Base-by-base conservation (phyloP, 2,329 filamentous ascomycete species). In the Calonectria fujianensis region DNA sequence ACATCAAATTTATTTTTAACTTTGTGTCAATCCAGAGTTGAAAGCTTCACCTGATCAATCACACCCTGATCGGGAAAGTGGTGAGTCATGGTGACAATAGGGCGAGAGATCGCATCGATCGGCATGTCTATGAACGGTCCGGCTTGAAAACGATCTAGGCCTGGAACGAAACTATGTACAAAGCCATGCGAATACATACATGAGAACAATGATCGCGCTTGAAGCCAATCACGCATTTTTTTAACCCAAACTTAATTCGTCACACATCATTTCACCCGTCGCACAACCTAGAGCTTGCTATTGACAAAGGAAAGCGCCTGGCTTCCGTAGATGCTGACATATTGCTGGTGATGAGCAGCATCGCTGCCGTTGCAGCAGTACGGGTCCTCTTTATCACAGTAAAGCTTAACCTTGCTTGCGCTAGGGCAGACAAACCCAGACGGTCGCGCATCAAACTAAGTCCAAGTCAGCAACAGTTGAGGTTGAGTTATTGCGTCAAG, bases 321-420 rank as follows among this genome's bases (percentile, higher is more conserved):
- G 9, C 86, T 81, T 1, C 92, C 92, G 74, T 94, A 94, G 78
- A 90, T 90, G 75, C 84, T 87, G n/a, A 91, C 91, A 74, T 94
- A 94, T 65, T 91, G 88, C 82, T 93, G 90, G 82, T 93, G 92
- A 9, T 89, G 87, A 78, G 89, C 89, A 32, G 88, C 86, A 74
- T 93, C 87, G 78, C 88, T 92, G 64, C 92, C 92, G 52, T 89
- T 92, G 84, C 91, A 94, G 87, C 92, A 94, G 85, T 92, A 93
- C 0, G 91, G 91, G 76, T 94, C 92, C 4, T 89, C 80, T 6
- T 88, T 85, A 78, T 94, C 92, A 82, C 92, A 94, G 86, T 93
- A 94, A 6, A 90, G 91, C 84, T 92, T 86, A 78, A 93, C 90
- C 79, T 90, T 91, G 81, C 77, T 80, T 10, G 84, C 81, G 75